Percentiles rank a stretch among this genome's conserved stretches.
These are phyloP conservation scores for Phellopilus nigrolimitatus DNA, from an alignment of 1,284 basidiomycete species.

Conservation along the genomic window DNA sequence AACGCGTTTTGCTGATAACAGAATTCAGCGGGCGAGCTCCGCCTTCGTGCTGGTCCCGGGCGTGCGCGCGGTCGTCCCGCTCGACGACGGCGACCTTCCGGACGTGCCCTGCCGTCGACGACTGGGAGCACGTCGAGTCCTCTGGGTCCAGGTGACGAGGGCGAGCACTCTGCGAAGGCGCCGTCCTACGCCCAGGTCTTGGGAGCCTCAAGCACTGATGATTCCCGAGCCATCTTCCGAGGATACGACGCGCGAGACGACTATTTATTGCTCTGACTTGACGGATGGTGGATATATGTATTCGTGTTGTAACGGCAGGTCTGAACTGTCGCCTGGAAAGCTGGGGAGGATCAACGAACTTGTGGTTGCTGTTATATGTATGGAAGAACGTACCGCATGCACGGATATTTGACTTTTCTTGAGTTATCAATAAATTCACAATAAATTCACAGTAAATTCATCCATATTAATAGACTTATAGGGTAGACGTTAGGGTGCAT, in stretches of 20 bases:
- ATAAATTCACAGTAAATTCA: too few relatives aligned
- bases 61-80: conserved; percentile 15
- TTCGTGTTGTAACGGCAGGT: too few relatives aligned
- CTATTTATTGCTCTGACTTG: not conserved
- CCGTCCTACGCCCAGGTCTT: conserved; percentile 18
- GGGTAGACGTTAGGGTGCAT: too few relatives aligned
- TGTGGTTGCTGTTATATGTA: too few relatives aligned
- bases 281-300: not conserved
- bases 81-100: conserved; percentile 16
- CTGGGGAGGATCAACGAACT: too few relatives aligned
- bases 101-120: conserved; percentile 5
- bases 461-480: too few relatives aligned
- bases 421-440: too few relatives aligned
- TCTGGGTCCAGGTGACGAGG: conserved; percentile 16
- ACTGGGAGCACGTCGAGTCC: conserved; percentile 19
- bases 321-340: too few relatives aligned
- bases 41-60: conserved; percentile 16
- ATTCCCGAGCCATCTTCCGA: not conserved
- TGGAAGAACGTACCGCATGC: too few relatives aligned
- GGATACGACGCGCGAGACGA: not conserved
- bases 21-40: too few relatives aligned
- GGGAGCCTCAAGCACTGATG: conserved; percentile 3
- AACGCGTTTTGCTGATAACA: not conserved
- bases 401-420: too few relatives aligned
- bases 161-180: conserved; percentile 8